Base-by-base conservation (phyloP, 176 grass and related monocot genomes). In the Ananas comosus region DNA sequence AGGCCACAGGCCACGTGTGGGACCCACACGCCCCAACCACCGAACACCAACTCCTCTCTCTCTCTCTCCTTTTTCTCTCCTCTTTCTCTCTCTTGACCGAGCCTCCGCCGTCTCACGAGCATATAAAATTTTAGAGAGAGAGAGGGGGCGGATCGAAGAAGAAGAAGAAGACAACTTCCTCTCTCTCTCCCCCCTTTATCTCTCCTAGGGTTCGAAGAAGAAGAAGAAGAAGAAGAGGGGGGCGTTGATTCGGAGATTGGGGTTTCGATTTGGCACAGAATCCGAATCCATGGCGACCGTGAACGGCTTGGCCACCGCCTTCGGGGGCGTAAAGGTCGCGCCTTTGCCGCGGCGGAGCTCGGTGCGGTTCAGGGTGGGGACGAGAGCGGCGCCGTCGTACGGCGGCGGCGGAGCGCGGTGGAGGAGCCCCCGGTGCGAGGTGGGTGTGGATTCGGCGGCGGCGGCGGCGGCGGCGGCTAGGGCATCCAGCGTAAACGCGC, bases 381-480 rank as follows among this genome's bases (percentile, higher is more conserved):
- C 71, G 12, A 69, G 64, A 51, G 25, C 63, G 47, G 17, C 67
- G 67, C 18, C n/a, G 48, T 25, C 5, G 27, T 12, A 10, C 8
- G 8, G 27, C 13, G 79, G 11, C 64, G 75, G 56, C 29, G 82
- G 75, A 56, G 66, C 18, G 71, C 59, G 70, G 68, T 72, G n/a
- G 69, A 89, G 65, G 74, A 86, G 52, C 73, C 73, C 50, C 13
- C 74, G 83, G 11, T 96, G 88, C 79, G 86, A 97, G 75, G 84
- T 79, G 11, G 70, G 79, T 29, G 83, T 80, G 47, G 86, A 97
- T 18, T 52, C 79, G 8, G 83, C 9, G 11, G 78, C 84, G 72
- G 74, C 79, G 8, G 83, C 9, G 11, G 78, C 84, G 72, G 74
- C 67, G 14, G 78, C 50, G 61, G 70, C 84, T 24, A 85, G 85